phyloP scores from a whole-genome alignment of 371 early-diverging fungal species.

The Saksenaea oblongispora region DNA sequence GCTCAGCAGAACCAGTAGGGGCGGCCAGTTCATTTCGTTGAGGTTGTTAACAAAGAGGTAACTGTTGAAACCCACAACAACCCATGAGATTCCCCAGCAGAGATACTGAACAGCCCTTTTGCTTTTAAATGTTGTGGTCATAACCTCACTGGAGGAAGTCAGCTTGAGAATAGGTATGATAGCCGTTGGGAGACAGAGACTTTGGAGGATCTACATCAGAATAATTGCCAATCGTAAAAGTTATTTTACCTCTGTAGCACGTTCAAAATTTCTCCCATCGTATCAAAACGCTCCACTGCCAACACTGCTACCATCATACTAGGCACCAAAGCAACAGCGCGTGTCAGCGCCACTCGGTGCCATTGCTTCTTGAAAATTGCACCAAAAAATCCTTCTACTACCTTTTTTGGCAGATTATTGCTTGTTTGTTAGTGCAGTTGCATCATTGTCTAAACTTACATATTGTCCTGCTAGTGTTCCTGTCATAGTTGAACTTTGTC shows the following conservation, averaged over 20 bases:
- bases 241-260: constrained; percentile 61
- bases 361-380: constrained; percentile 65
- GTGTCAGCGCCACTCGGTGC: constrained; percentile 69
- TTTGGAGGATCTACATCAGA: constrained; percentile 6
- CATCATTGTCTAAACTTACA: constrained; percentile 15
- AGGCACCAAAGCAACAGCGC: constrained; percentile 69
- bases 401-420: constrained; percentile 5
- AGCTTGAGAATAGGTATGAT: constrained; percentile 73
- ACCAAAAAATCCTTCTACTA: constrained; percentile 68
- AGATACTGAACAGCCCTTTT: constrained; percentile 23
- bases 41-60: constrained; percentile 51
- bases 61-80: constrained; percentile 58
- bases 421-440: not conserved
- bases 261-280: constrained; percentile 70
- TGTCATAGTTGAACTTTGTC: constrained; percentile 77
- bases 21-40: constrained; percentile 11
- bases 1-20: constrained; percentile 10
- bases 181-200: constrained; percentile 72
- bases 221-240: not conserved
- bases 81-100: constrained; percentile 43
- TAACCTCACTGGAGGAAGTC: constrained; percentile 48
- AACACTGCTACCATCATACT: constrained; percentile 66
- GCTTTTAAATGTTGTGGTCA: constrained; percentile 50
- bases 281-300: constrained; percentile 64
- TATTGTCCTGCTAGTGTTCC: constrained; percentile 79